These are phyloP conservation scores for Austroboletus niveus DNA, from an alignment of 1,284 basidiomycete species.

Conservation along the genomic window DNA sequence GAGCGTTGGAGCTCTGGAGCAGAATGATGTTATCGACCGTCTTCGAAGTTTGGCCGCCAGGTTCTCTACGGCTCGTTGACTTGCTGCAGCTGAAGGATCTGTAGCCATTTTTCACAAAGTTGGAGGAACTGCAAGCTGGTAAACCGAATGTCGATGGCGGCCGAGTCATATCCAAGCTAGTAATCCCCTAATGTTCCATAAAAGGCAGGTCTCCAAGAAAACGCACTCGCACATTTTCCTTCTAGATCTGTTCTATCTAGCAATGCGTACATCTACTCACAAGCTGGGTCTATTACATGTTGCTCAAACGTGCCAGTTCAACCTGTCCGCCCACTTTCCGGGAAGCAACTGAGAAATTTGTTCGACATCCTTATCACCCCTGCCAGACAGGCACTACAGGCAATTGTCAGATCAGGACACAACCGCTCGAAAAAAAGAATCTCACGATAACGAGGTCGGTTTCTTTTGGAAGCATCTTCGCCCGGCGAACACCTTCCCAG, in stretches of 20 bases:
- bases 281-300: background rate
- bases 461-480: conserved; percentile 83
- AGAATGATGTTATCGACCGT: conserved; percentile 47
- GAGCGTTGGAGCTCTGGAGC: background rate
- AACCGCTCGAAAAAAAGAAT: conserved; percentile 16
- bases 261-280: too few species aligned
- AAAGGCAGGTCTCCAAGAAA: conserved; percentile 2
- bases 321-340: conserved; percentile 82
- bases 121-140: background rate
- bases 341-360: conserved; percentile 84
- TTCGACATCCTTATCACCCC: conserved; percentile 95
- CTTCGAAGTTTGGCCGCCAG: conserved; percentile 64
- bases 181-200: conserved; percentile 16
- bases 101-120: conserved; percentile 36
- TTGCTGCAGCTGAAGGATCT: conserved; percentile 39
- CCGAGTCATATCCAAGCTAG: conserved; percentile 12
- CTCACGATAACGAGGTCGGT: conserved; percentile 87
- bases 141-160: background rate
- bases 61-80: conserved; percentile 59
- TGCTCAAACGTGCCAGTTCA: conserved; percentile 74
- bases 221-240: background rate
- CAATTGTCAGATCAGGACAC: conserved; percentile 11
- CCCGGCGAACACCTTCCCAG: conserved; percentile 86
- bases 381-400: conserved; percentile 77
- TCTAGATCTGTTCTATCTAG: too few species aligned